phyloP scores from a whole-genome alignment of 805 yeast species.

The Candida piceae region DNA sequence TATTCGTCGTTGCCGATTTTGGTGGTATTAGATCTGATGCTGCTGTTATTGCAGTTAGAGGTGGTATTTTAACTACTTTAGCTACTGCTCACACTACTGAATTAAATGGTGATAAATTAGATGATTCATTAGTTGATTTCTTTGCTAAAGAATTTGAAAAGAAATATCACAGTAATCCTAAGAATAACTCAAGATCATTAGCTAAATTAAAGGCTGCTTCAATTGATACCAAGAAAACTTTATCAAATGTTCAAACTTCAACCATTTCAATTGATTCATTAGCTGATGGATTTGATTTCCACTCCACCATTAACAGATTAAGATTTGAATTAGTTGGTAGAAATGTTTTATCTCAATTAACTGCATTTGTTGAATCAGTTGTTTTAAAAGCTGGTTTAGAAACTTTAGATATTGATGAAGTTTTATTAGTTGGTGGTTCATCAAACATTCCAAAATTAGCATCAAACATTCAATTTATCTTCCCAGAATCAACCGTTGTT shows the following conservation, averaged over 20 bases:
- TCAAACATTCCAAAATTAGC: constrained; percentile 92
- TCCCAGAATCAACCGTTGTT: constrained; percentile 75
- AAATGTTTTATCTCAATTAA: constrained; percentile 69
- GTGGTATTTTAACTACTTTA: constrained; percentile 85
- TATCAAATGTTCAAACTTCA: constrained; percentile 82
- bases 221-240: constrained; percentile 80
- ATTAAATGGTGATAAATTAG: constrained; percentile 87
- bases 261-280: constrained; percentile 92
- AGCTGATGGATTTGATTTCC: constrained; percentile 92
- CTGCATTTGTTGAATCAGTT: constrained; percentile 66
- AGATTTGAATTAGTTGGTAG: constrained; percentile 87
- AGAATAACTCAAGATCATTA: constrained; percentile 72
- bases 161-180: constrained; percentile 77
- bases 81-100: constrained; percentile 78
- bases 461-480: constrained; percentile 60
- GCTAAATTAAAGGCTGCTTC: constrained; percentile 87
- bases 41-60: constrained; percentile 88
- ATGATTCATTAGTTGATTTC: constrained; percentile 70
- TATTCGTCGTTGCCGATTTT: constrained; percentile 89
- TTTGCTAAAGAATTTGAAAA: constrained; percentile 93
- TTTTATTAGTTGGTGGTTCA: constrained; percentile 87
- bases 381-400: constrained; percentile 83
- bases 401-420: constrained; percentile 82
- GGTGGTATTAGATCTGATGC: constrained; percentile 97
- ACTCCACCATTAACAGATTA: constrained; percentile 87